Evolutionary conservation across 331 rosid species (phyloP), one percentile per base, ranked within the genome.

Genomic region (Quercus tomentella): DNA sequence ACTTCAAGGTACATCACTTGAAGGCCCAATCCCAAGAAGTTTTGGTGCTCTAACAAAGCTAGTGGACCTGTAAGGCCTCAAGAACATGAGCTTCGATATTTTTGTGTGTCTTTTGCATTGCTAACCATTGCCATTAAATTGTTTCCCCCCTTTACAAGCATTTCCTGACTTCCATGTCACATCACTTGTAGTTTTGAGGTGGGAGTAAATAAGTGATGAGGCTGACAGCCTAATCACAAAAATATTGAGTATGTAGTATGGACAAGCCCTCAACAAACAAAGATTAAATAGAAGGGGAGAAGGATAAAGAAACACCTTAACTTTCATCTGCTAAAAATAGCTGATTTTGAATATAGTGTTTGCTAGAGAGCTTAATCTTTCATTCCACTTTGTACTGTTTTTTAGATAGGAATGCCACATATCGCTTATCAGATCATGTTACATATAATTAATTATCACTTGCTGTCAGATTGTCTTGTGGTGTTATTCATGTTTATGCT

Each of bases 21-120:
- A 84, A 61, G 88, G 88, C 43, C 88, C 88, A 16, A 84, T 84
- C 72, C 88, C 88, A 6, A 70, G 72, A 17, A 77, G 61, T 28
- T 84, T 84, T 60, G 54, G 80, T 73, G 78, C 75, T 74, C 82
- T 84, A 16, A 68, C 56, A 31, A 84, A 84, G 30, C 80, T 84
- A 18, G 77, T 73, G 77, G 68, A 72, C 73, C 62, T 84, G 87
- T 84, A 67, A 76, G 79, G 58, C 65, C 57, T 72, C 15, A 7
- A 17, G 17, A 72, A 51, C 17, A 67, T 20, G 30, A 16, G 52
- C 8, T 31, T 33, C 30, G 7, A 6, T 70, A n/a, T 43, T 35
- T 63, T 12, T 10, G 2, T 8, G 21, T 37, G 43, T 60, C 25
- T 23, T 56, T 0, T 23, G 28, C 41, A 28, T 8, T 49, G 33